These are phyloP conservation scores for Ophiostoma sp. DNA, from an alignment of 2,329 filamentous ascomycete species.

Conservation along the genomic window DNA sequence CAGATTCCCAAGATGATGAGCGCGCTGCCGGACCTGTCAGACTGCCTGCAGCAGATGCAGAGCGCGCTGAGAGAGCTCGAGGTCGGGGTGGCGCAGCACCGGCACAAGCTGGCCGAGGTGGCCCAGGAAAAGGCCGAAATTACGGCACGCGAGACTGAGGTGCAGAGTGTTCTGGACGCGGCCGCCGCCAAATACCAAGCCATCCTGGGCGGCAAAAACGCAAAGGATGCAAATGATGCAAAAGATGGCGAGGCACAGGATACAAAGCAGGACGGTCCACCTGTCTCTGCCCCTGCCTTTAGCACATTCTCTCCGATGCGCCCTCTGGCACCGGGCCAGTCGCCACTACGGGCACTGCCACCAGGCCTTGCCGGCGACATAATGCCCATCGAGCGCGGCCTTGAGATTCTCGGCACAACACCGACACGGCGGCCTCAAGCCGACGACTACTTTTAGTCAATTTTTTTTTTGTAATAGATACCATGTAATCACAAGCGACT, in stretches of 20 bases:
- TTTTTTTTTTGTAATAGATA: background rate
- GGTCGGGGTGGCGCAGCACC: slow-evolving; percentile 53
- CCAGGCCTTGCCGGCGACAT: slow-evolving; percentile 30
- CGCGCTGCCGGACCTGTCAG: slow-evolving; percentile 67
- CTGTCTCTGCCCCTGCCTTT: slow-evolving; percentile 17
- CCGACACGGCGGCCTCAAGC: slow-evolving; percentile 34
- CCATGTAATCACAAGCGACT: background rate
- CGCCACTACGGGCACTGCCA: slow-evolving; percentile 30
- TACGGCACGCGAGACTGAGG: slow-evolving; percentile 64
- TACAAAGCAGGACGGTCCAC: background rate
- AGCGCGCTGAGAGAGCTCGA: slow-evolving; percentile 59
- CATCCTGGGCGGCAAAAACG: slow-evolving; percentile 35
- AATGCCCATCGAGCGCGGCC: slow-evolving; percentile 35
- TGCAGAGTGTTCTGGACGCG: slow-evolving; percentile 74
- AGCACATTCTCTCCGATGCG: slow-evolving; percentile 8
- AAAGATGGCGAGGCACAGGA: slow-evolving; percentile 3
- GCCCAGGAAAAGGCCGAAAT: slow-evolving; percentile 64
- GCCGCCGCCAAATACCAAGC: slow-evolving; percentile 61
- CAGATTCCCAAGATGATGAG: slow-evolving; percentile 66
- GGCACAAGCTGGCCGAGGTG: slow-evolving; percentile 59
- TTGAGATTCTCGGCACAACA: slow-evolving; percentile 46
- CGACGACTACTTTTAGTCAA: slow-evolving; percentile 25
- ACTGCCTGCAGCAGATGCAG: slow-evolving; percentile 60
- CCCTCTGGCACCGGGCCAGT: background rate
- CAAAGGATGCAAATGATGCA: slow-evolving; percentile 15